Conservation (phyloP, 2,329 filamentous ascomycete species). For the Phoma sp. region DNA sequence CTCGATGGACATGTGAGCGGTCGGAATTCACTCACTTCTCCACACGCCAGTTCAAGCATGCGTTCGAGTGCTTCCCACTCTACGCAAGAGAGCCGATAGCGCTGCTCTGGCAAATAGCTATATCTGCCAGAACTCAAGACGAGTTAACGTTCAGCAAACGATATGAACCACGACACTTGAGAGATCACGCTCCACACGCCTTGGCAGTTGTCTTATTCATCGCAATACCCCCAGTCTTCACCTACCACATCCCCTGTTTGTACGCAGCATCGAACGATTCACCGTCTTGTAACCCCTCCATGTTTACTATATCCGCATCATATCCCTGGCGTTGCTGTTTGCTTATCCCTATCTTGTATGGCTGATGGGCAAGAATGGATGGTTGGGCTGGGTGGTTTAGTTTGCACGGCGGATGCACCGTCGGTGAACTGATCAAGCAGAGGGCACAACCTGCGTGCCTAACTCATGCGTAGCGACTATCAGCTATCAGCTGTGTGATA, state of each 20-base stretch:
- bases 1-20: conserved; percentile 75
- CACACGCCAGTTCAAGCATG: conserved; percentile 4
- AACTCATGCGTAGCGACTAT: conserved; percentile 29
- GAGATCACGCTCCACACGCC: conserved; percentile 24
- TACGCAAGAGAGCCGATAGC: conserved; percentile 10
- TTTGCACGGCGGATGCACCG: conserved; percentile 20
- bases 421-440: conserved; percentile 22
- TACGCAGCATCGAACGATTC: conserved; percentile 51
- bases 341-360: conserved; percentile 31
- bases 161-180: conserved; percentile 38
- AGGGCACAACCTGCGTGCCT: conserved; percentile 21
- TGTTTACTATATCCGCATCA: conserved; percentile 48
- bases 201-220: conserved; percentile 28
- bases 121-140: conserved; percentile 18
- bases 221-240: conserved; percentile 31
- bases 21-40: not conserved
- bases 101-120: not conserved
- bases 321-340: conserved; percentile 51
- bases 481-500: conserved; percentile 39
- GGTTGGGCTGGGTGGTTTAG: conserved; percentile 27
- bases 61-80: conserved; percentile 6
- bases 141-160: conserved; percentile 30
- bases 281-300: conserved; percentile 52
- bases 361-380: conserved; percentile 32
- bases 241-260: conserved; percentile 41